phyloP scores from a whole-genome alignment of 176 grass and related monocot species.

The Paspalum notatum region DNA sequence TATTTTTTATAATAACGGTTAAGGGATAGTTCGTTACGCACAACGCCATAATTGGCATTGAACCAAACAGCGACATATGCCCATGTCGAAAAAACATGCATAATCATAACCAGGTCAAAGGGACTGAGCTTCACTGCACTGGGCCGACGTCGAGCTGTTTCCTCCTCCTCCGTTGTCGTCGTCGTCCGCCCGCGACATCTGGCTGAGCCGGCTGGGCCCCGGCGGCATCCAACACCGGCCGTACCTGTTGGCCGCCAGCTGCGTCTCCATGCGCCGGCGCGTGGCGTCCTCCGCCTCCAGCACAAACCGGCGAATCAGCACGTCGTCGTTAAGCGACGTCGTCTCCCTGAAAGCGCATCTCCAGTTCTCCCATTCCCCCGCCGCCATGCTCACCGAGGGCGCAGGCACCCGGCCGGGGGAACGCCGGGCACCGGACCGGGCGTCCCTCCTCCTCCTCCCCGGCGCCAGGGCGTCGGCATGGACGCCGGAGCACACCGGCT shows the following conservation, averaged over 20 bases:
- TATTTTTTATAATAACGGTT: too few relatives aligned
- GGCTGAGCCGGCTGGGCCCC: slow-evolving; percentile 58
- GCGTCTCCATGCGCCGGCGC: slow-evolving; percentile 45
- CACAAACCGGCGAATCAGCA: slow-evolving; percentile 52
- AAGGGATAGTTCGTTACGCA: neutral
- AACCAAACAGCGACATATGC: neutral
- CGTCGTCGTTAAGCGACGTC: slow-evolving; percentile 40
- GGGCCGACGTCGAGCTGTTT: neutral
- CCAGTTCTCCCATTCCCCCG: slow-evolving; percentile 25
- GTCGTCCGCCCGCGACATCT: slow-evolving; percentile 50
- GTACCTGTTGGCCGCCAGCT: slow-evolving; percentile 27
- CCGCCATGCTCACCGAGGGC: neutral
- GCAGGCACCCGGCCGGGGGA: neutral
- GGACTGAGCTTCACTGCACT: slow-evolving; percentile 8
- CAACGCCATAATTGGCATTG: neutral
- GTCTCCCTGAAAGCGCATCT: slow-evolving; percentile 29
- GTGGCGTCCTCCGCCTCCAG: slow-evolving; percentile 51
- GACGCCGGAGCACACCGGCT: slow-evolving; percentile 49
- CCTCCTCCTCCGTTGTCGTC: neutral
- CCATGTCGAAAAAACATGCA: slow-evolving; percentile 14
- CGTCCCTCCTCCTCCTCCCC: slow-evolving; percentile 7
- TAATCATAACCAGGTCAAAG: slow-evolving; percentile 9
- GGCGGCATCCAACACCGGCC: slow-evolving; percentile 40
- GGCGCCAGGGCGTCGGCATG: slow-evolving; percentile 39
- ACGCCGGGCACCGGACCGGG: neutral